Evolutionary conservation across 139 green algal genomes (phyloP).

Genomic region (Yamagishiella unicocca): DNA sequence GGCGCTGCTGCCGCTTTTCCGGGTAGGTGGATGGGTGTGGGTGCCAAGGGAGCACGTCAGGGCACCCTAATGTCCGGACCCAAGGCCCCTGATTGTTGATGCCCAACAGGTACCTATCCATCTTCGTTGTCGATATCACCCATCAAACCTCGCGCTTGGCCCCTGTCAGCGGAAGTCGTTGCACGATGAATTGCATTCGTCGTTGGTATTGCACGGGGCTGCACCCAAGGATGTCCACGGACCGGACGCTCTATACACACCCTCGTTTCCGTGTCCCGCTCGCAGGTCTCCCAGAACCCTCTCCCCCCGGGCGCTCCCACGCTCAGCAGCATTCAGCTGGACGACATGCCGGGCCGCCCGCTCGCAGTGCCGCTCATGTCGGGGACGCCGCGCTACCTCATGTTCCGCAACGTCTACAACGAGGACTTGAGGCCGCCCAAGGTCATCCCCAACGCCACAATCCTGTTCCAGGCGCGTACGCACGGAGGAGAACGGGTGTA

Average conservation of each 20-base stretch:
- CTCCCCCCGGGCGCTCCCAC: slow-evolving; percentile 19
- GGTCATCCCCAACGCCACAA: slow-evolving; percentile 60
- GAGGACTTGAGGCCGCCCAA: slow-evolving; percentile 65
- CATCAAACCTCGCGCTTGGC: too few relatives aligned
- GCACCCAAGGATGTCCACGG: too few relatives aligned
- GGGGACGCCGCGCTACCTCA: slow-evolving; percentile 76
- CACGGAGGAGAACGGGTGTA: too few relatives aligned
- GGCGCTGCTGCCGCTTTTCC: slow-evolving; percentile 72
- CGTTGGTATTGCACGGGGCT: too few relatives aligned
- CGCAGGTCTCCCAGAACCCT: slow-evolving; percentile 30
- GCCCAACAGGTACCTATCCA: too few relatives aligned
- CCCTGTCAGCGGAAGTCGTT: too few relatives aligned
- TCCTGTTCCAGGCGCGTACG: slow-evolving; percentile 64
- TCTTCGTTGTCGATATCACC: too few relatives aligned
- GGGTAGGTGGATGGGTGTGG: too few relatives aligned
- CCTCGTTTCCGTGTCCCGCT: neutral
- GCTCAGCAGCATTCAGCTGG: slow-evolving; percentile 29
- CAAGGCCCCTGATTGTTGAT: too few relatives aligned
- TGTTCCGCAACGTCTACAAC: slow-evolving; percentile 69
- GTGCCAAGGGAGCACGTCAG: too few relatives aligned
- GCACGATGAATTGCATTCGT: too few relatives aligned
- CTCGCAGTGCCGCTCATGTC: slow-evolving; percentile 63
- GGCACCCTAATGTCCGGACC: too few relatives aligned
- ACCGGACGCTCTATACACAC: neutral
- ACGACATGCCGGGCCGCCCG: slow-evolving; percentile 45